phyloP scores from a whole-genome alignment of 306 rosid genomes.

The Acacia acuminata region DNA sequence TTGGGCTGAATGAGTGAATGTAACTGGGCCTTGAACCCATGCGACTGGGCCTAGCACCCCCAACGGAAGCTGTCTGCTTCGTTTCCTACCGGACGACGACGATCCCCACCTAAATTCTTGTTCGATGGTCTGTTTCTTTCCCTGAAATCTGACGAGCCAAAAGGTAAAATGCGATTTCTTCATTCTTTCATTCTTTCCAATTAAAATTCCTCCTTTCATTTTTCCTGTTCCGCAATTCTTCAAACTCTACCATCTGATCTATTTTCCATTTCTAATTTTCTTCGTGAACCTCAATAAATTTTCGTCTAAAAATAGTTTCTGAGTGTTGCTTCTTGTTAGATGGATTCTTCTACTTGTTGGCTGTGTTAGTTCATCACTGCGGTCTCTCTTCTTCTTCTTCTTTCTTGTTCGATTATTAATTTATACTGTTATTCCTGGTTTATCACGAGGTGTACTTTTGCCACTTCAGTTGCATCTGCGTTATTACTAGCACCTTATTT shows the following conservation, averaged over 20 bases:
- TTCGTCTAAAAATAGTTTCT: background rate
- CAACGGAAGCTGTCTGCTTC: background rate
- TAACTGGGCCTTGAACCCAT: background rate
- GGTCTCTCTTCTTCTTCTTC: background rate
- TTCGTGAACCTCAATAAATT: background rate
- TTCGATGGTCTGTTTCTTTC: background rate
- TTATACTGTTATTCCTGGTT: background rate
- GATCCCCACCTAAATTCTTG: background rate
- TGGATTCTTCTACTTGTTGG: background rate
- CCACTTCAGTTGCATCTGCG: background rate
- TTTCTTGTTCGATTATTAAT: background rate
- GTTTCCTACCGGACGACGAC: background rate
- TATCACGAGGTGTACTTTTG: slow-evolving; percentile 4
- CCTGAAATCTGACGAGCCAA: background rate
- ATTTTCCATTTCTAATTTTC: background rate
- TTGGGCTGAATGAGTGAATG: too few species aligned
- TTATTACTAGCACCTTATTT: background rate
- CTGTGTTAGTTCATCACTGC: background rate
- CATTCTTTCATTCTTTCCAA: background rate
- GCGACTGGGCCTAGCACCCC: background rate
- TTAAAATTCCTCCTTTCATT: too few species aligned
- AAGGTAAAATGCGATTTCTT: slow-evolving; percentile 5
- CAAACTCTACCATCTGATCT: background rate
- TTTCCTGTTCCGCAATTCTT: background rate
- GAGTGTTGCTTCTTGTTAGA: background rate